phyloP scores from a whole-genome alignment of 2,329 filamentous ascomycete species.

The Xylariaceae sp. region DNA sequence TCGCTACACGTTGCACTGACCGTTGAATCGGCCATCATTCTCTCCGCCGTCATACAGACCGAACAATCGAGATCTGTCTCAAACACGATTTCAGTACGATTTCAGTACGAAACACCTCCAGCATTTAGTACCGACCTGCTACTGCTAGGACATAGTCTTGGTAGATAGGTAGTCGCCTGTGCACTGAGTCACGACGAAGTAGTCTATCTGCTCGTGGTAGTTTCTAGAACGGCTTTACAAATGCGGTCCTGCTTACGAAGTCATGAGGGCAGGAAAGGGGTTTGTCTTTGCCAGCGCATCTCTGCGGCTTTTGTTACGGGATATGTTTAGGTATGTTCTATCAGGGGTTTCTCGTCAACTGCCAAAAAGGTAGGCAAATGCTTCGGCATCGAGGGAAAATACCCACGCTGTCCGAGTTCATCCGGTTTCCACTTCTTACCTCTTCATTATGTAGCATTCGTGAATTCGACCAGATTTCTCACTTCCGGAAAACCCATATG shows the following conservation, averaged over 20 bases:
- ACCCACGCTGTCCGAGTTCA: neutral
- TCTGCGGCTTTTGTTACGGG: too few relatives aligned
- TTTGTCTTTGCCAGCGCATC: neutral
- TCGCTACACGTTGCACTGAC: neutral
- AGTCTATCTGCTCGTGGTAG: neutral
- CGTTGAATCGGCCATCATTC: conserved; percentile 10
- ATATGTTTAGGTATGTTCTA: too few relatives aligned
- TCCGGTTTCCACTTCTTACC: neutral
- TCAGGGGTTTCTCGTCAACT: neutral
- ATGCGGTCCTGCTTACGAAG: neutral
- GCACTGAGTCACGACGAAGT: neutral
- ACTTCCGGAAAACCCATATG: neutral
- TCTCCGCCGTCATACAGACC: conserved; percentile 9
- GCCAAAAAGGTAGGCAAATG: neutral
- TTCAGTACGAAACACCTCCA: neutral
- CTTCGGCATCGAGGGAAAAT: neutral
- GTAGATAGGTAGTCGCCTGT: neutral
- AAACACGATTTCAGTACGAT: neutral
- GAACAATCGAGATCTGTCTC: neutral
- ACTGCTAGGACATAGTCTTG: neutral
- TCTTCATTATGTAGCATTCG: neutral
- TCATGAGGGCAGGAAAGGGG: neutral
- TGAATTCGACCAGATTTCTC: neutral
- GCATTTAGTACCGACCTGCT: neutral
- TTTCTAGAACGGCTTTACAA: neutral